Conservation (phyloP, 495 filamentous ascomycete genomes). For the Hypoxylon perforatum region DNA sequence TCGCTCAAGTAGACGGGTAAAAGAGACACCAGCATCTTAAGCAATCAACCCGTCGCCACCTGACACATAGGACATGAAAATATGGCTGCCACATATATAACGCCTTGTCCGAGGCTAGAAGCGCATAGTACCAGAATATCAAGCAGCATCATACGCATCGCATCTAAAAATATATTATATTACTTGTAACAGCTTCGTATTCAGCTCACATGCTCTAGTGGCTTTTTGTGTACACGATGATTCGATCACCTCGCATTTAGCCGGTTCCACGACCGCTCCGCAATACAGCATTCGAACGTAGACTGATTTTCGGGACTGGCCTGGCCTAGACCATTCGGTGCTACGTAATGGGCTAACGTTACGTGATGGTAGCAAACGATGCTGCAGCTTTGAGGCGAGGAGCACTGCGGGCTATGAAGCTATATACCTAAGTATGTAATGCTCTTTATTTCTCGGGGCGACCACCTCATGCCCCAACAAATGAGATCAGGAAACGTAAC, state of each 20-base stretch:
- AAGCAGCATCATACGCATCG: neutral
- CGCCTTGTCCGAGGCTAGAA: neutral
- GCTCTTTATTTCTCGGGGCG: neutral
- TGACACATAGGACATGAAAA: no score
- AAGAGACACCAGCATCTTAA: no score
- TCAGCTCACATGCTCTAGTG: neutral
- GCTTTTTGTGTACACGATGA: neutral
- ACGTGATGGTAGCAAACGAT: slow-evolving; percentile 3
- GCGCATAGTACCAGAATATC: neutral
- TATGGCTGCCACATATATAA: no score
- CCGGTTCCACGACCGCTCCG: slow-evolving; percentile 10
- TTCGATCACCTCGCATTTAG: slow-evolving; percentile 24
- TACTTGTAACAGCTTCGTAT: slow-evolving; percentile 10
- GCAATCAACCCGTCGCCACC: no score
- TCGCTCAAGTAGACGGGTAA: no score
- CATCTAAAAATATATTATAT: slow-evolving; percentile 15
- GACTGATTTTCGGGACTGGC: slow-evolving; percentile 3
- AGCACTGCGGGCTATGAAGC: no score
- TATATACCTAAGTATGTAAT: neutral
- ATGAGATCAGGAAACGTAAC: neutral
- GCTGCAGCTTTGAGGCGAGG: no score
- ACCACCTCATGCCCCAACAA: no score
- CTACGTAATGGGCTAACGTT: slow-evolving; percentile 33
- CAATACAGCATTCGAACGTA: slow-evolving; percentile 1
- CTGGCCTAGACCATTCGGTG: slow-evolving; percentile 19